Evolutionary conservation across 208 protist species (phyloP), one percentile per base, ranked within the genome.

Genomic region (Tritrichomonas foetus): DNA sequence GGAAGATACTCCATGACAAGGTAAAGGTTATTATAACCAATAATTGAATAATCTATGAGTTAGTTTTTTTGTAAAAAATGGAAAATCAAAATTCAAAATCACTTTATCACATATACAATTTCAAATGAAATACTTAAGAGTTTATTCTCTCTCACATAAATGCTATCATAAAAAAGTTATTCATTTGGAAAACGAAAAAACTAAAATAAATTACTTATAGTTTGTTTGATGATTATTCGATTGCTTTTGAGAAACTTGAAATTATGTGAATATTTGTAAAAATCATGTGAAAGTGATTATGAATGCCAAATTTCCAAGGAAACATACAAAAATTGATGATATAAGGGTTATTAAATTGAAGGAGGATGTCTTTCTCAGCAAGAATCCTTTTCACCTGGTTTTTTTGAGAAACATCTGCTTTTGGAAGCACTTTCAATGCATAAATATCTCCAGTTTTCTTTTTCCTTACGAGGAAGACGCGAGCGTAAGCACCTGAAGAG

Each of bases 1-100:
- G 95, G 95, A 0, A 97, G 66, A 95, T 96, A 97, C 84, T 97
- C 96, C 92, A 97, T 92, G 49, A 97, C 94, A 30, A 97, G 94
- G 89, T 96, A 97, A 13, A 97, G 94, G 80, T 96, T 97, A 74
- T 89, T 25, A 8, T 89, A 27, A 33, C 78, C 78, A 39, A 89
- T 89, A 39, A 89, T 41, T 39, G 78, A 89, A 89, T 89, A 89
- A 57, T 89, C 64, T 69, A 69, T 69, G 64, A 33, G 64, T 69
- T 69, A 69, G 64, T 5, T 69, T 61, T n/a, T n/a, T n/a, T n/a
- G n/a, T n/a, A n/a, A n/a, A n/a, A n/a, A n/a, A n/a, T n/a, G n/a
- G n/a, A n/a, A n/a, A n/a, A n/a, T n/a, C n/a, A 61, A 22, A 61
- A 22, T 61, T 22, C 5, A 61, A 61, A 61, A 61, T 61, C 11